Percentiles rank a stretch among this genome's conserved stretches.
These are phyloP conservation scores for Yarrowia hollandica DNA, from an alignment of 805 yeast species.

Conservation along the genomic window DNA sequence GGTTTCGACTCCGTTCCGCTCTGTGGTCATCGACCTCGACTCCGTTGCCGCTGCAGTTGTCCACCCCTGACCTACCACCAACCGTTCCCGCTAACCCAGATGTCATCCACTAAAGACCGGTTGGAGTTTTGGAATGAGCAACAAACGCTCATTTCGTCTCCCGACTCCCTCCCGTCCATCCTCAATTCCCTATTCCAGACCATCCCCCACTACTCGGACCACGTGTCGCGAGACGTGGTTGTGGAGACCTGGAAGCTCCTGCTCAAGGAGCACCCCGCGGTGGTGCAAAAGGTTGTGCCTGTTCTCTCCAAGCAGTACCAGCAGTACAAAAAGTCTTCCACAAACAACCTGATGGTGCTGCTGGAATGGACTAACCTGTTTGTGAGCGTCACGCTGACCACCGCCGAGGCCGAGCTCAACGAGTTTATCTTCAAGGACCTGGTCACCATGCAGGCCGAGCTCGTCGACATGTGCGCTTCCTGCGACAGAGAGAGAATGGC, in stretches of 20 bases:
- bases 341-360: constrained; percentile 14
- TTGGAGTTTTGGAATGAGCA: constrained; percentile 18
- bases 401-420: not conserved
- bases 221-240: constrained; percentile 22
- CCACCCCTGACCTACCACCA: no score
- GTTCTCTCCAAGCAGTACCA: not conserved
- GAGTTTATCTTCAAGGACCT: constrained; percentile 16
- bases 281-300: not conserved
- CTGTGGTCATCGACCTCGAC: no score
- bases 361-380: constrained; percentile 9
- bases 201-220: constrained; percentile 12
- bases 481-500: constrained; percentile 1
- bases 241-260: constrained; percentile 1
- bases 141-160: not conserved
- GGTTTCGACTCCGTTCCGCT: no score
- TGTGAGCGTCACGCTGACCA: not conserved
- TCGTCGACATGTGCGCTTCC: constrained; percentile 8
- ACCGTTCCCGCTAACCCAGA: constrained; percentile 11
- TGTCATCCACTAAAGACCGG: constrained; percentile 14
- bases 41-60: no score
- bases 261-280: not conserved
- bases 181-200: constrained; percentile 9
- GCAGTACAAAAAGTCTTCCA: not conserved
- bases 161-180: constrained; percentile 8
- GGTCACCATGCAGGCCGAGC: constrained; percentile 1